Base-by-base conservation (phyloP, 1,284 basidiomycete species). In the Puccinia triticina region DNA sequence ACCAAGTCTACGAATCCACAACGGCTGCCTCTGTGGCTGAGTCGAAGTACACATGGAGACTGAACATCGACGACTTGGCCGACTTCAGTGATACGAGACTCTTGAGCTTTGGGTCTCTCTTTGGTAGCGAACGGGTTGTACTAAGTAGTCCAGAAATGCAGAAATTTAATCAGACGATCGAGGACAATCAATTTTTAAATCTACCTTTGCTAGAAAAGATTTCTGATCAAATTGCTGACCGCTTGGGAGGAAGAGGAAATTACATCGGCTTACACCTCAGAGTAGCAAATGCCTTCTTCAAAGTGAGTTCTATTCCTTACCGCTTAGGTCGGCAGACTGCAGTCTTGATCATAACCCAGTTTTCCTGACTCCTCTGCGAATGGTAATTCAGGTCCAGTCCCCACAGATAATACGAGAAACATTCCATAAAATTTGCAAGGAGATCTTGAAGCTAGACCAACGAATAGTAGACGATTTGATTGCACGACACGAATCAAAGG, bases 201-300 rank as follows among this genome's bases (percentile, higher is more conserved):
- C 85, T 85, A 46, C 75, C 84, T 7, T 46, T 84, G 2, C 82
- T 86, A n/a, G 85, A 86, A 43, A 75, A 73, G 32, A 83, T 86
- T 16, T 84, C 85, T 10, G 80, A 84, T 32, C 76, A 69, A n/a
- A 83, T 86, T 23, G 82, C 84, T 21, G 84, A 85, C 40, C 79
- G 79, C 40, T 88, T 93, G 18, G 90, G 90, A n/a, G 88, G 88
- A 0, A 83, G 71, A 32, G 85, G 85, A 18, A 72, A 85, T 8
- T 94, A 91, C 84, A 85, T 92, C 34, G 91, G 90, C 1, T 89
- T 90, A 5, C 93, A 93, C 84, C 85, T 93, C 1, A 90, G 93
- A 14, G 85, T 92, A 4, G 90, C 90, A 8, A 92, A 93, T 84
- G 91, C 92, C 0, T 84, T 87, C 5, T 94, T 93, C 86, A 88